phyloP scores from a whole-genome alignment of 31 red algal species.

The Pterothamnion heteromorphum region DNA sequence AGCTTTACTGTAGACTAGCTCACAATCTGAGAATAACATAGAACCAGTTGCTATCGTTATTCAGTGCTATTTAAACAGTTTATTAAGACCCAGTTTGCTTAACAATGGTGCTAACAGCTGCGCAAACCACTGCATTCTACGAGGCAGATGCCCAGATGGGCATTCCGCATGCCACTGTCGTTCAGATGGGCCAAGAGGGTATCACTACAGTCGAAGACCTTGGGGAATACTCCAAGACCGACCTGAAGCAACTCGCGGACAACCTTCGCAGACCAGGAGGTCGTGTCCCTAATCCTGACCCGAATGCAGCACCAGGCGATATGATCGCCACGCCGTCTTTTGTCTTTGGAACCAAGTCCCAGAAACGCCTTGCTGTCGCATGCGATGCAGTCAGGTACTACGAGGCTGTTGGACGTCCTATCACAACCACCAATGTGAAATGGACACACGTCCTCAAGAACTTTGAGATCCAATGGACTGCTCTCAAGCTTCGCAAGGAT shows the following conservation, averaged over 20 bases:
- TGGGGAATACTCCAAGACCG: not conserved
- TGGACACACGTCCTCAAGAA: not conserved
- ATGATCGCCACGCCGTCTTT: not conserved
- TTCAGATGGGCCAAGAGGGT: not conserved
- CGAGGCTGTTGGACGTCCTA: not conserved
- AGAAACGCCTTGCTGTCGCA: not conserved
- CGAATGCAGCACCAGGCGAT: not conserved
- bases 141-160: not conserved
- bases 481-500: not conserved
- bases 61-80: too few relatives aligned
- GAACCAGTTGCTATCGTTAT: too few relatives aligned
- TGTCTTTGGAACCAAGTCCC: not conserved
- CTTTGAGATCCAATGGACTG: not conserved
- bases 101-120: not conserved
- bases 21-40: too few relatives aligned
- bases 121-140: not conserved
- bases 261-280: not conserved
- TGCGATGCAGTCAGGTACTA: not conserved
- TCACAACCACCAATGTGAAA: not conserved
- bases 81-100: too few relatives aligned
- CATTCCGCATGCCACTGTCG: not conserved
- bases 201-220: not conserved
- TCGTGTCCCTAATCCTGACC: not conserved
- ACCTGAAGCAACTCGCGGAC: not conserved
- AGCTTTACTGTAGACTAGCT: too few relatives aligned